Evolutionary conservation across 2,329 filamentous ascomycete genomes (phyloP).

Genomic region (Diaporthe caulivora): DNA sequence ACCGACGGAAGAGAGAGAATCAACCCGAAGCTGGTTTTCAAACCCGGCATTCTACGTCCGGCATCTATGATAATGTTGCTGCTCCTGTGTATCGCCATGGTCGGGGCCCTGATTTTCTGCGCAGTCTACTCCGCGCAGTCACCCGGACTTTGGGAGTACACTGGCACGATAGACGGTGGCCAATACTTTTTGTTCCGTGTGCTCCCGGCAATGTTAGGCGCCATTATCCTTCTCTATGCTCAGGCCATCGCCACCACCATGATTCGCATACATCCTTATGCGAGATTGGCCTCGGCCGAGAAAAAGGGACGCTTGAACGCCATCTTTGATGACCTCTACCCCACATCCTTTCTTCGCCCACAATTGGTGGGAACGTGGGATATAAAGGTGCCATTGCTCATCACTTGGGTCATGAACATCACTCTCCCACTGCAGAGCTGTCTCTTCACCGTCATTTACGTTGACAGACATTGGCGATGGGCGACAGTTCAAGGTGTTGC

Average conservation of each 20-base stretch:
- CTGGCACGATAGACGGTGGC: constrained; percentile 73
- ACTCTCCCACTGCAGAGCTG: constrained; percentile 85
- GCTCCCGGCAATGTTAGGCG: constrained; percentile 82
- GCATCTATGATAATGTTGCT: constrained; percentile 72
- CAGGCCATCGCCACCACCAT: constrained; percentile 80
- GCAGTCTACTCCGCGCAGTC: constrained; percentile 75
- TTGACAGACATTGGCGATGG: constrained; percentile 79
- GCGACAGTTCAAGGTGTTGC: constrained; percentile 80
- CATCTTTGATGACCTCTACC: constrained; percentile 77
- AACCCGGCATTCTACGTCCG: constrained; percentile 78
- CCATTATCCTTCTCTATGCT: constrained; percentile 79
- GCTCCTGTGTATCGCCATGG: constrained; percentile 75
- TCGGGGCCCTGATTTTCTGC: constrained; percentile 77
- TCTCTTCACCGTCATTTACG: constrained; percentile 75
- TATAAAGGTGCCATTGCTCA: constrained; percentile 73
- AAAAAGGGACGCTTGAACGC: constrained; percentile 71
- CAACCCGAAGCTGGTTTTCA: constrained; percentile 68
- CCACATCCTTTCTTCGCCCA: constrained; percentile 75
- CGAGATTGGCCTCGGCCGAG: constrained; percentile 77
- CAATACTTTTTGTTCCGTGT: constrained; percentile 90
- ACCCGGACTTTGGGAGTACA: constrained; percentile 76
- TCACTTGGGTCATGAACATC: constrained; percentile 84
- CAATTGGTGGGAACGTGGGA: constrained; percentile 72
- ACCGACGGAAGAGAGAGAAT: constrained; percentile 52
- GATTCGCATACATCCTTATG: constrained; percentile 83